These are phyloP conservation scores for Clarireedia hainanense DNA, from an alignment of 2,329 filamentous ascomycete genomes.

Conservation along the genomic window DNA sequence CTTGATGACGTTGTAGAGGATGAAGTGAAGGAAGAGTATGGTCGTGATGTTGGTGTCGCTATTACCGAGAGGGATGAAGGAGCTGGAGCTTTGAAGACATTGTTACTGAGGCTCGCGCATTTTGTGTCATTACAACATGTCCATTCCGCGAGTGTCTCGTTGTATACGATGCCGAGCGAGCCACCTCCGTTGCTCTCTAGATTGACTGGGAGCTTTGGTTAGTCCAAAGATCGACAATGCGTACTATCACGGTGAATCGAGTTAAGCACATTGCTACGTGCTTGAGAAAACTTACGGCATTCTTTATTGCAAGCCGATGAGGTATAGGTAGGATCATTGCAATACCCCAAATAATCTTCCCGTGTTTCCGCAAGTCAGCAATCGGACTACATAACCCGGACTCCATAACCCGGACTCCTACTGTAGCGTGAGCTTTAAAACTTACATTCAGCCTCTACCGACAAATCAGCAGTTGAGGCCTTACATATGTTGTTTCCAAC, in stretches of 20 bases:
- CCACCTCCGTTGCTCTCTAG: neutral
- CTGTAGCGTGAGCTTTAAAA: neutral
- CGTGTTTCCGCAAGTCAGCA: neutral
- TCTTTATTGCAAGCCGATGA: neutral
- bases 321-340: slow-evolving; percentile 3
- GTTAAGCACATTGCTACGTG: neutral
- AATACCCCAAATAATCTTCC: slow-evolving; percentile 1
- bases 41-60: neutral
- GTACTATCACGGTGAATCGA: neutral
- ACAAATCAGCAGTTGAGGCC: neutral
- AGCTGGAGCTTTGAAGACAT: neutral
- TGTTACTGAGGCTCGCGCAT: neutral
- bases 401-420: neutral
- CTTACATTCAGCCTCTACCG: neutral
- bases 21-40: neutral
- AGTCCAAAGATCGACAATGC: neutral
- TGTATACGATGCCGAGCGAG: neutral
- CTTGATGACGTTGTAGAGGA: neutral
- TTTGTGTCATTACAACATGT: neutral
- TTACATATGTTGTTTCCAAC: slow-evolving; percentile 2
- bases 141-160: neutral
- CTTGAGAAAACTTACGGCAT: neutral
- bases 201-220: neutral
- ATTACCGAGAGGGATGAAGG: neutral
- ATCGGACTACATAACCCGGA: neutral